Percentiles rank a stretch among this genome's conserved stretches.
phyloP scores from a whole-genome alignment of 805 yeast genomes.

The Diddensiella transvaalensis region DNA sequence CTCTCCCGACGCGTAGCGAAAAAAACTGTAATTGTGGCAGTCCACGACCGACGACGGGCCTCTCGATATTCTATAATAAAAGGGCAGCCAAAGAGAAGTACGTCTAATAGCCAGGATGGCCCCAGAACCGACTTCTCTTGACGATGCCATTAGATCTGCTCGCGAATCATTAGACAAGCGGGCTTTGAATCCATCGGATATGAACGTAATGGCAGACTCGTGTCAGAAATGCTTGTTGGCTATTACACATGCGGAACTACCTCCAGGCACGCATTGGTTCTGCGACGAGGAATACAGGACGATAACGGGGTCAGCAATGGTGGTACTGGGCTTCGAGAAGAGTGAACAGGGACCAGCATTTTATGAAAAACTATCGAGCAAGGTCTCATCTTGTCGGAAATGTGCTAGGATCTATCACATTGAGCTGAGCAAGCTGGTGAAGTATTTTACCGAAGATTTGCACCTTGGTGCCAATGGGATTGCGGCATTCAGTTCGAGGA shows the following conservation, averaged over 20 bases:
- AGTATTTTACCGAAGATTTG: slow-evolving; percentile 2
- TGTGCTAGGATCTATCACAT: slow-evolving; percentile 17
- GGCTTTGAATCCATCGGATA: background rate
- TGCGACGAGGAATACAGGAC: slow-evolving; percentile 15
- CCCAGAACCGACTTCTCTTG: background rate
- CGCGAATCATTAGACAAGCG: background rate
- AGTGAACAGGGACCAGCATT: slow-evolving; percentile 5
- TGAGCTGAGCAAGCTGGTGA: slow-evolving; percentile 7
- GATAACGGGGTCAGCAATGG: slow-evolving; percentile 5
- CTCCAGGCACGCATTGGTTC: slow-evolving; percentile 15
- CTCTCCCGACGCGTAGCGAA: no score
- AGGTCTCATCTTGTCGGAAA: slow-evolving; percentile 13
- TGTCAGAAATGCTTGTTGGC: slow-evolving; percentile 1
- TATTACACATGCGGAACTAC: background rate
- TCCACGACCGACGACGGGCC: no score
- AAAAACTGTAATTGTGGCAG: no score
- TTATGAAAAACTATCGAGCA: background rate
- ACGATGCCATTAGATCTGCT: background rate
- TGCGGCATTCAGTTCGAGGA: background rate
- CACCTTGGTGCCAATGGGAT: background rate
- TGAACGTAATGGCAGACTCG: background rate
- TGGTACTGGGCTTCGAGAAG: slow-evolving; percentile 13
- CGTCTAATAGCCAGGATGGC: background rate
- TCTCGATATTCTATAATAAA: background rate
- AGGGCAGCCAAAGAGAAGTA: background rate